Percentiles rank a stretch among this genome's conserved stretches.
These are phyloP conservation scores for Baorangia bicolor DNA, from an alignment of 768 basidiomycete genomes.

Conservation along the genomic window DNA sequence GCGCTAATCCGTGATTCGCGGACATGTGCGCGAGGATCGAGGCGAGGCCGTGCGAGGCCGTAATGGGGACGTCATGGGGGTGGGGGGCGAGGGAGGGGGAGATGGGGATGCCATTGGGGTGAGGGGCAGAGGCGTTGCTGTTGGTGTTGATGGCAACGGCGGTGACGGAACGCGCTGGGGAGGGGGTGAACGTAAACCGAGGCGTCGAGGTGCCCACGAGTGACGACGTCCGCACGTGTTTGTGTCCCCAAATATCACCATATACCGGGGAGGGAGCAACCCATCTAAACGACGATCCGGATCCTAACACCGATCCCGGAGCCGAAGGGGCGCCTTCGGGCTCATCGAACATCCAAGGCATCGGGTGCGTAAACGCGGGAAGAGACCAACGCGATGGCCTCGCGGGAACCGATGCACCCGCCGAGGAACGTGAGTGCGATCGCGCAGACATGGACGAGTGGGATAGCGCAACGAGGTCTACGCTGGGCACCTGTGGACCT, in stretches of 20 bases:
- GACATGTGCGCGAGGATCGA: slow-evolving; percentile 41
- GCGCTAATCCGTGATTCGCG: slow-evolving; percentile 43
- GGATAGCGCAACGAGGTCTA: slow-evolving; percentile 24
- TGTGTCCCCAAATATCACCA: background rate
- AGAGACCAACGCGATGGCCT: slow-evolving; percentile 20
- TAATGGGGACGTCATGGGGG: slow-evolving; percentile 14
- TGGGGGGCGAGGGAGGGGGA: background rate
- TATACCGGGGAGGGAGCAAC: background rate
- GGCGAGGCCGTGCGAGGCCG: slow-evolving; percentile 29
- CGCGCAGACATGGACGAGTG: slow-evolving; percentile 10
- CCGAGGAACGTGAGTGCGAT: slow-evolving; percentile 13
- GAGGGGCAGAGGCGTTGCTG: background rate
- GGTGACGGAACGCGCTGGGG: slow-evolving; percentile 1
- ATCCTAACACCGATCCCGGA: background rate
- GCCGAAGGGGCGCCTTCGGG: background rate
- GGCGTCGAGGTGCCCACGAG: background rate
- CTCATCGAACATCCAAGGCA: slow-evolving; percentile 2
- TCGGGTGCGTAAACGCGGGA: slow-evolving; percentile 1
- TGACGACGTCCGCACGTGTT: background rate
- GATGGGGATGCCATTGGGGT: no score
- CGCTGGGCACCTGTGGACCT: slow-evolving; percentile 10
- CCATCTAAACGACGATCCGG: slow-evolving; percentile 1
- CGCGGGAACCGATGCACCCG: background rate
- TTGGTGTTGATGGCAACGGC: background rate
- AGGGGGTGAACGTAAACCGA: slow-evolving; percentile 2